A percentile compares a stretch with the other conserved stretches of the same genome.
Conservation (phyloP, 768 basidiomycete species). For the Plicaturopsis crispa region DNA sequence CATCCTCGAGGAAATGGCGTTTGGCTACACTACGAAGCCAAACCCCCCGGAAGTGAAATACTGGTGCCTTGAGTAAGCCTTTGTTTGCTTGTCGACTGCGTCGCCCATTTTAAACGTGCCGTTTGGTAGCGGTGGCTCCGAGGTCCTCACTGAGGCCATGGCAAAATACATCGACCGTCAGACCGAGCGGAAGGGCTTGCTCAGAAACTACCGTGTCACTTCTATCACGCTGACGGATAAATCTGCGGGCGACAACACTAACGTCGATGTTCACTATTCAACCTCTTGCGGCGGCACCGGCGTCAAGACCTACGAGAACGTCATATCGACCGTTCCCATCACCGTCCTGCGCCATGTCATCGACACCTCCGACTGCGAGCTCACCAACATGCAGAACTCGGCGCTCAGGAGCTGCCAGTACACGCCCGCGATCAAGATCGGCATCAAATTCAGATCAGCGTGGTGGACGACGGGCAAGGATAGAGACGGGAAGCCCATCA, state of each 20-base stretch:
- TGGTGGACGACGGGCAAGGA: conserved; percentile 27
- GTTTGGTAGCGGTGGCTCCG: conserved; percentile 12
- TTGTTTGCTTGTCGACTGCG: background rate
- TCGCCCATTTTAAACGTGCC: background rate
- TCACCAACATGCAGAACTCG: conserved; percentile 22
- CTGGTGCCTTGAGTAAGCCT: conserved; percentile 18
- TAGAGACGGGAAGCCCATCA: conserved; percentile 11
- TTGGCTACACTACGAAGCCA: conserved; percentile 1
- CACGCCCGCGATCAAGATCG: conserved; percentile 25
- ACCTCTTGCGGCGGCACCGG: background rate
- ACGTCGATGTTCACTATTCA: conserved; percentile 6
- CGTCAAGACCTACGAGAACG: conserved; percentile 6
- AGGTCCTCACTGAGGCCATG: conserved; percentile 16
- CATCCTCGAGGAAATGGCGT: conserved; percentile 3
- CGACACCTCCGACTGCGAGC: conserved; percentile 14
- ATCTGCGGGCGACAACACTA: background rate
- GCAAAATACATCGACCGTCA: conserved; percentile 8
- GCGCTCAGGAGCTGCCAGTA: conserved; percentile 25
- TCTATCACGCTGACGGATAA: conserved; percentile 2
- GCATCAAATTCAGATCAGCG: conserved; percentile 23
- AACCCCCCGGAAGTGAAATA: conserved; percentile 2
- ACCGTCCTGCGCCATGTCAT: conserved; percentile 18
- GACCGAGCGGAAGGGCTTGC: background rate
- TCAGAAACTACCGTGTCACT: conserved; percentile 8
- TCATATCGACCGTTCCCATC: conserved; percentile 26